Evolutionary conservation across 805 yeast genomes (phyloP).

Genomic region (Candida succiphila): DNA sequence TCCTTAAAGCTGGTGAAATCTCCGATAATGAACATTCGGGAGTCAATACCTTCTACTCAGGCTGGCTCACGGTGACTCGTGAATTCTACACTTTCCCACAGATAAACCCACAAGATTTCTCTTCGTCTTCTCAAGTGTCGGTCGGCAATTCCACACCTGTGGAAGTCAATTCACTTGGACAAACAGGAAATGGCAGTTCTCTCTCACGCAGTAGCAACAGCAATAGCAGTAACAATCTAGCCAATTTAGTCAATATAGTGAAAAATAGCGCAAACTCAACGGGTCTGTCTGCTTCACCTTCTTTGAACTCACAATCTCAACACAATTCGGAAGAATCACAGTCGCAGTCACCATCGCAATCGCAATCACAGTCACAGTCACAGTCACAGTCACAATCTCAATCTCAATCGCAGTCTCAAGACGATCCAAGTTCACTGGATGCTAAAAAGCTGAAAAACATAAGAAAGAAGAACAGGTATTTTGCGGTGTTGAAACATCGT

Average conservation of each 20-base stretch:
- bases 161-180: neutral
- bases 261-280: neutral
- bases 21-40: constrained; percentile 55
- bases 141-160: neutral
- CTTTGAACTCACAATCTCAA: neutral
- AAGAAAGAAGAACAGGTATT: constrained; percentile 50
- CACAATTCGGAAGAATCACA: constrained; percentile 9
- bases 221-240: neutral
- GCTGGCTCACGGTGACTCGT: constrained; percentile 80
- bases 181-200: neutral
- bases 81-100: constrained; percentile 54
- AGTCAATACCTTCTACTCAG: constrained; percentile 51
- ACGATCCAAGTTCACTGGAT: constrained; percentile 21
- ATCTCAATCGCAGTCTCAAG: constrained; percentile 4
- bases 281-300: neutral
- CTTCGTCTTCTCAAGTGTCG: constrained; percentile 1
- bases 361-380: constrained; percentile 9
- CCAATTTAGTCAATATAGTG: neutral
- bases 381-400: constrained; percentile 3
- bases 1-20: constrained; percentile 50
- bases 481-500: constrained; percentile 74
- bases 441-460: constrained; percentile 26
- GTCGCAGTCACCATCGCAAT: constrained; percentile 1
- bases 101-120: constrained; percentile 17
- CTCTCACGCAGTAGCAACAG: neutral